These are phyloP conservation scores for Stemphylium lycopersici DNA, from an alignment of 2,329 filamentous ascomycete species.

Conservation along the genomic window DNA sequence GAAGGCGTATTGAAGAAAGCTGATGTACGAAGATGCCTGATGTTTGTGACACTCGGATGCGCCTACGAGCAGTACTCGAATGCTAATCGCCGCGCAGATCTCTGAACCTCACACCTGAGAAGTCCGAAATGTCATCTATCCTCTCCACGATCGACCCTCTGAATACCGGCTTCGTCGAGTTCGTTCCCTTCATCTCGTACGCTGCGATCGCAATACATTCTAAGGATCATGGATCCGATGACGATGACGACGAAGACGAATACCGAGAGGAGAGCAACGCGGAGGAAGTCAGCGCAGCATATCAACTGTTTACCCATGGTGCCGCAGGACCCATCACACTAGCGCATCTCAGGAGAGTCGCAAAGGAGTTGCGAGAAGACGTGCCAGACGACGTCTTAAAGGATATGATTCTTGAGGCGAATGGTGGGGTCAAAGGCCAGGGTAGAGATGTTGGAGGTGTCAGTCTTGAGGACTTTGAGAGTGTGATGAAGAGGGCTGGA, in stretches of 20 bases:
- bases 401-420: slow-evolving; percentile 96
- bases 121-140: slow-evolving; percentile 76
- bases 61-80: neutral
- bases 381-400: slow-evolving; percentile 81
- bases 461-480: slow-evolving; percentile 79
- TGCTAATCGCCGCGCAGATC: slow-evolving; percentile 61
- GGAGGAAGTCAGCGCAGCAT: slow-evolving; percentile 81
- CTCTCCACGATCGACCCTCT: slow-evolving; percentile 83
- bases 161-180: slow-evolving; percentile 75
- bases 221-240: slow-evolving; percentile 40
- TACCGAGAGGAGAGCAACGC: slow-evolving; percentile 47
- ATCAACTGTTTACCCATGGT: slow-evolving; percentile 73
- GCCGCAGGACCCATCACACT: slow-evolving; percentile 74
- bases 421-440: slow-evolving; percentile 66
- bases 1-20: slow-evolving; percentile 51
- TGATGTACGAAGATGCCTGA: slow-evolving; percentile 56
- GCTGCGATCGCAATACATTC: slow-evolving; percentile 81
- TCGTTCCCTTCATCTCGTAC: slow-evolving; percentile 82
- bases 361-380: slow-evolving; percentile 80
- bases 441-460: slow-evolving; percentile 71
- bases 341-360: slow-evolving; percentile 77
- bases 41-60: slow-evolving; percentile 51
- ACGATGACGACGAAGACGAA: slow-evolving; percentile 51
- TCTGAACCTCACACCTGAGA: slow-evolving; percentile 73
- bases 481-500: slow-evolving; percentile 82